Evolutionary conservation across 2,329 filamentous ascomycete genomes (phyloP), one percentile per base, ranked within the genome.

Genomic region (Fusarium goolgardi): DNA sequence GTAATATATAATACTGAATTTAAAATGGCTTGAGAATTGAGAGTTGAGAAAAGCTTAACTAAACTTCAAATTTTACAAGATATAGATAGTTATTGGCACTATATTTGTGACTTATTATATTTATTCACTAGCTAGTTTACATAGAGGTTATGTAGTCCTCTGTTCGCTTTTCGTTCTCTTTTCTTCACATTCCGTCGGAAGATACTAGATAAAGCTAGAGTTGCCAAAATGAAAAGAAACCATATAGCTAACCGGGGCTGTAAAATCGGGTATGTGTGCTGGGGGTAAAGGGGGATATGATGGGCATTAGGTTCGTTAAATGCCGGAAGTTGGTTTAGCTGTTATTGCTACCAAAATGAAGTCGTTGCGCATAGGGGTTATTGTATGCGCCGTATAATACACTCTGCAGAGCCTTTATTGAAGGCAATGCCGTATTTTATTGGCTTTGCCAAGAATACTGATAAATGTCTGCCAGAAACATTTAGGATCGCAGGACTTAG

Each of bases 211-310:
- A n/a, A 20, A 41, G 41, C 23, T 21, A 53, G 23, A 57, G 31
- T 43, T 21, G 23, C 21, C 13, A 39, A n/a, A 27, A 39, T 32
- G 34, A 43, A 53, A 41, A 35, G n/a, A 41, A 49, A 52, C 47
- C 41, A 62, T 41, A 25, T 27, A 35, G 47, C 34, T 25, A 20
- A 39, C 29, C 12, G 20, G 29, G 41, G 25, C 40, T 35, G 44
- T 27, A 25, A 40, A 54, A 52, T 35, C 18, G 56, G 56, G 65
- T 63, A 69, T 69, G 35, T 66, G 57, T 65, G 41, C 52, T 59
- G 43, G 35, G 60, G 27, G 16, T 35, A 55, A 52, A 43, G 20
- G 46, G 44, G 52, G 34, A 31, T 49, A 34, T 25, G 20, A 45
- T 29, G n/a, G 45, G 45, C 52, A 59, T 52, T 57, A 20, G 31